phyloP scores from a whole-genome alignment of 140 eudicot genomes.

The Flaveria floridana region DNA sequence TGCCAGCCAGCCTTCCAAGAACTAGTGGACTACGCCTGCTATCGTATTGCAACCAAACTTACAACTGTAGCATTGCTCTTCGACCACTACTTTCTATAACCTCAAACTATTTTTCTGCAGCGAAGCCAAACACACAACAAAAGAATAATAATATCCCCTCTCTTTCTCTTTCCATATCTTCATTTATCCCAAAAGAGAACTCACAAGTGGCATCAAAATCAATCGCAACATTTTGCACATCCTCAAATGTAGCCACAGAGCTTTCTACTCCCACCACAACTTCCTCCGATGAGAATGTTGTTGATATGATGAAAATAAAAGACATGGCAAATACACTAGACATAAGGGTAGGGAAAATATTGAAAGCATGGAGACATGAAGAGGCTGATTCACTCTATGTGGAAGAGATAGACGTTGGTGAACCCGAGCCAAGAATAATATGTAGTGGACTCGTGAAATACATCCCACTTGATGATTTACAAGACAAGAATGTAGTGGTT shows the following conservation, averaged over 20 bases:
- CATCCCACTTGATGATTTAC: slow-evolving; percentile 64
- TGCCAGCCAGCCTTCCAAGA: slow-evolving; percentile 47
- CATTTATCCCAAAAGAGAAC: slow-evolving; percentile 23
- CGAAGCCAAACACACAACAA: slow-evolving; percentile 18
- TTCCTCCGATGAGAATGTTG: slow-evolving; percentile 29
- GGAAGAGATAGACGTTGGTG: slow-evolving; percentile 92
- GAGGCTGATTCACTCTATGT: slow-evolving; percentile 92
- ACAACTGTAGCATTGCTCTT: slow-evolving; percentile 27
- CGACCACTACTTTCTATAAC: slow-evolving; percentile 33
- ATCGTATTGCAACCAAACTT: slow-evolving; percentile 39
- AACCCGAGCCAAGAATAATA: slow-evolving; percentile 70
- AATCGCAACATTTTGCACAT: slow-evolving; percentile 37
- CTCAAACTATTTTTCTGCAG: slow-evolving; percentile 26
- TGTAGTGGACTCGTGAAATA: slow-evolving; percentile 93
- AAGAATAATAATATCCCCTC: slow-evolving; percentile 19
- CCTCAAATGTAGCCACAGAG: slow-evolving; percentile 24
- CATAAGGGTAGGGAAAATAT: slow-evolving; percentile 70
- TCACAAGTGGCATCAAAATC: slow-evolving; percentile 22
- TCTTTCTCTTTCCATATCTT: slow-evolving; percentile 30
- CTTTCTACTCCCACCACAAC: slow-evolving; percentile 26
- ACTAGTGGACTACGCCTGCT: slow-evolving; percentile 39
- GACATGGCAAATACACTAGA: slow-evolving; percentile 69
- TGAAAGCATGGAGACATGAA: slow-evolving; percentile 81
- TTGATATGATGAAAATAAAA: slow-evolving; percentile 37
- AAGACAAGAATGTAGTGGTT: slow-evolving; percentile 66